Evolutionary conservation across 2,329 filamentous ascomycete genomes (phyloP).

Genomic region (Domatiomyces globalis): DNA sequence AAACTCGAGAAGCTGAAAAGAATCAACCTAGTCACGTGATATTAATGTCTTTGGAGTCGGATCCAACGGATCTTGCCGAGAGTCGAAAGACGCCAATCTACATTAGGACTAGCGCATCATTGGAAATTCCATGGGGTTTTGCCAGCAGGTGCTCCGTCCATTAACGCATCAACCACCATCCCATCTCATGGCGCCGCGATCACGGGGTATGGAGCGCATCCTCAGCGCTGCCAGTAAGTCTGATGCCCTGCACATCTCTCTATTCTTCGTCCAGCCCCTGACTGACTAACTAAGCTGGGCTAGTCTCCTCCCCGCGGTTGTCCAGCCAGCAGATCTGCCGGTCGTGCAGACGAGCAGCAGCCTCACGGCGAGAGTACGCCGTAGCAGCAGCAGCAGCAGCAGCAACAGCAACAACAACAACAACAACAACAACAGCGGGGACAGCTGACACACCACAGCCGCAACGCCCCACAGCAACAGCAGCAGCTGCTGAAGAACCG

Average conservation of each 20-base stretch:
- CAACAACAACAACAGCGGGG: background rate
- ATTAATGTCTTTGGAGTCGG: constrained; percentile 1
- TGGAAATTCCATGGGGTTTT: constrained; percentile 2
- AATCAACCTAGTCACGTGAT: background rate
- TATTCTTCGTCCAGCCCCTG: constrained; percentile 3
- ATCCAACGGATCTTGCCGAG: background rate
- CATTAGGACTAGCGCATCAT: background rate
- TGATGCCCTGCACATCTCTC: background rate
- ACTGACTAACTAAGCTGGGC: background rate
- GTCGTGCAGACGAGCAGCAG: constrained; percentile 13
- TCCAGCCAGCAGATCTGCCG: constrained; percentile 13
- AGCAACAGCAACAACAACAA: constrained; percentile 4
- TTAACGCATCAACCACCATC: background rate
- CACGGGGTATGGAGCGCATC: constrained; percentile 13
- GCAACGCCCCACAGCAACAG: constrained; percentile 23
- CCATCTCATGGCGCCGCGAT: constrained; percentile 14
- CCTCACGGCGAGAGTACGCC: constrained; percentile 11
- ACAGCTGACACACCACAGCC: constrained; percentile 3
- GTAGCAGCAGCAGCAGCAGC: constrained; percentile 11
- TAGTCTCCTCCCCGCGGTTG: constrained; percentile 6
- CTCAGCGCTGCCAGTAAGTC: constrained; percentile 9
- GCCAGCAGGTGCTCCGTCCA: background rate
- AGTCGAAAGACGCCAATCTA: background rate
- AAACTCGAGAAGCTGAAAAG: background rate
- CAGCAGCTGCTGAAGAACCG: constrained; percentile 24